Evolutionary conservation across 176 grass and related monocot species (phyloP), one percentile per base, ranked within the genome.

Genomic region (Aegilops bicornis): DNA sequence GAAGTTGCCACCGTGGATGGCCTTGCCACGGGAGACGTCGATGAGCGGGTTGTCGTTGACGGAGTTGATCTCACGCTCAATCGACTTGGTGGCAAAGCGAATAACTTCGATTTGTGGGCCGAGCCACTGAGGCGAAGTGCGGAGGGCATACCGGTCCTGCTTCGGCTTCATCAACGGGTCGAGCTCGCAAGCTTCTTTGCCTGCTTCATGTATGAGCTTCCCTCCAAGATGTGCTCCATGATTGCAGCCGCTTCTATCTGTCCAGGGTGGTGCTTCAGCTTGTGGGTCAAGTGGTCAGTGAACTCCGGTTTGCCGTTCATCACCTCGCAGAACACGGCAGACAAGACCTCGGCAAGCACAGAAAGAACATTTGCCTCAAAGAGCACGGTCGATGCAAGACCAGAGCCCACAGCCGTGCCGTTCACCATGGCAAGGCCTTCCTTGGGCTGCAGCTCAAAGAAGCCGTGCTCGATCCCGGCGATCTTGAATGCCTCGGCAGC

Each of bases 31-130:
- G 75, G 96, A 90, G 73, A 95, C 93, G 3, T 98, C 93, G 52
- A 98, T 98, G 72, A 98, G 86, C 23, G 96, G 96, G 86, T 98
- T 98, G 81, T 98, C 96, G 37, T 98, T 98, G 67, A 98, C 96
- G 17, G 96, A 98, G 88, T 98, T 98, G 90, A 98, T 98, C 91
- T 98, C 96, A 15, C 96, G 90, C 90, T 98, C 96, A 10, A 98
- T 98, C 0, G 96, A 94, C 77, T 95, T 95, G 80, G 95, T 98
- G 73, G 95, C 93, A n/a, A 86, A 75, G 10, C 95, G 91, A 54
- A 98, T 95, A 30, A 98, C 95, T 4, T 98, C 95, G 50, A 98
- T 91, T 85, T 98, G 95, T 1, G 95, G 95, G 32, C 95, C 95
- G 2, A 98, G 95, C 95, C 95, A 98, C 66, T 98, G 95, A 14